A percentile compares a stretch with the other conserved stretches of the same genome.
Evolutionary conservation across 83 land plant species (phyloP).

Genomic region (Picea abies): DNA sequence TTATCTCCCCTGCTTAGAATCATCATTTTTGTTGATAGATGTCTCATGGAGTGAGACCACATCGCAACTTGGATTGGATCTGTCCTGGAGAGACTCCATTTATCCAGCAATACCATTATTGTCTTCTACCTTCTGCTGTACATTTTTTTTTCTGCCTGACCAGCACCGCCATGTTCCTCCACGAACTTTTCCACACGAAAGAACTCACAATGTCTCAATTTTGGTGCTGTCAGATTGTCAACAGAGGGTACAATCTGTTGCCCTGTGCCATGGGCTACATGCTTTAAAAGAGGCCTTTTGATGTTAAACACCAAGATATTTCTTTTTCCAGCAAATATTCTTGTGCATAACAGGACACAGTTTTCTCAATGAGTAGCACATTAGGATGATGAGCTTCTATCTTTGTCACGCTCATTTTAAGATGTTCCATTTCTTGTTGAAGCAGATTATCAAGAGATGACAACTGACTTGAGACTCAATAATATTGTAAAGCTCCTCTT

Average conservation of each 20-base stretch:
- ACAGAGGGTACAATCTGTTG: slow-evolving; percentile 59
- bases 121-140: neutral
- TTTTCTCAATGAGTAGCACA: too few species aligned
- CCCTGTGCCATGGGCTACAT: slow-evolving; percentile 84
- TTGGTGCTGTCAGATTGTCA: slow-evolving; percentile 54
- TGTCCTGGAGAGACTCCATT: too few species aligned
- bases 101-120: too few species aligned
- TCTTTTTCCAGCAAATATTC: slow-evolving; percentile 64
- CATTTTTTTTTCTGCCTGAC: slow-evolving; percentile 39
- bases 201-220: slow-evolving; percentile 69
- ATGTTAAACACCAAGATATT: slow-evolving; percentile 86
- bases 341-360: neutral
- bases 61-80: too few species aligned
- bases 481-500: slow-evolving; percentile 69
- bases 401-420: slow-evolving; percentile 42
- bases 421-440: slow-evolving; percentile 79
- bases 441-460: slow-evolving; percentile 73
- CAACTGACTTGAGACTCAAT: slow-evolving; percentile 60
- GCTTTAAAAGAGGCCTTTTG: slow-evolving; percentile 74
- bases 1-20: too few species aligned
- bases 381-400: too few species aligned
- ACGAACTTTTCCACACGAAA: slow-evolving; percentile 69
- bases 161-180: slow-evolving; percentile 54
- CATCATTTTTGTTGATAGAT: too few species aligned
- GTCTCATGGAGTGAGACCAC: too few species aligned